phyloP scores from a whole-genome alignment of 345 rosid species.

The Rhodomyrtus tomentosa region DNA sequence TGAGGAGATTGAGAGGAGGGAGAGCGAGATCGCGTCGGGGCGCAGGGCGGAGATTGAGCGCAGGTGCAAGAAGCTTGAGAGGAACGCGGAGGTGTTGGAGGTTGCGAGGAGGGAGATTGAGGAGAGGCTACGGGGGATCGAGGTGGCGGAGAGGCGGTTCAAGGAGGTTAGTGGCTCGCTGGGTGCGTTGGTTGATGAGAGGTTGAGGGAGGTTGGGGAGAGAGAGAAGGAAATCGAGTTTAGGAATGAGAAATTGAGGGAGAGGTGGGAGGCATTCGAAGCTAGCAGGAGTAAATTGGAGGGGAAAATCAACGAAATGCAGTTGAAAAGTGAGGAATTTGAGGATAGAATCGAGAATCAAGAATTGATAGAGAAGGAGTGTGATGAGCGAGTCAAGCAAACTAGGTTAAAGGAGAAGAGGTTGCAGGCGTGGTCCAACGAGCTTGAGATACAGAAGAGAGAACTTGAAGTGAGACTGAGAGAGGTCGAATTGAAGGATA shows the following conservation, averaged over 20 bases:
- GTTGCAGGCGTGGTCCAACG: not conserved
- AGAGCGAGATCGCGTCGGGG: slow-evolving; percentile 3
- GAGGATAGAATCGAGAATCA: not conserved
- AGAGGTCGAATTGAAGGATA: slow-evolving; percentile 19
- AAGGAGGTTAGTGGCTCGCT: not conserved
- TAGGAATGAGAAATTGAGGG: slow-evolving; percentile 1
- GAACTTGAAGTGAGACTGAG: slow-evolving; percentile 5
- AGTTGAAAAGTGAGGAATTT: not conserved
- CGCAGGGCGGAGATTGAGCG: not conserved
- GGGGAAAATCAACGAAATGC: not conserved
- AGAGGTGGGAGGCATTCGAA: not conserved
- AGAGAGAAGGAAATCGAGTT: slow-evolving; percentile 11
- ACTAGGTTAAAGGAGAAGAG: slow-evolving; percentile 10
- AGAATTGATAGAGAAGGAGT: slow-evolving; percentile 11
- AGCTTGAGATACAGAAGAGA: slow-evolving; percentile 16
- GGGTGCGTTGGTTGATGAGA: not conserved
- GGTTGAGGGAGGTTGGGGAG: not conserved
- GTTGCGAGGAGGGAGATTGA: not conserved
- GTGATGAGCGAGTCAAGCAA: slow-evolving; percentile 3
- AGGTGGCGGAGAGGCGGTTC: slow-evolving; percentile 4
- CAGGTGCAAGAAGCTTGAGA: not conserved
- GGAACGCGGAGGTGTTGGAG: not conserved
- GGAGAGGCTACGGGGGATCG: not conserved
- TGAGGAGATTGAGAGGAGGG: slow-evolving; percentile 10
- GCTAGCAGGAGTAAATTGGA: not conserved